phyloP scores from a whole-genome alignment of 2,329 filamentous ascomycete species.

The Fusarium sp. region DNA sequence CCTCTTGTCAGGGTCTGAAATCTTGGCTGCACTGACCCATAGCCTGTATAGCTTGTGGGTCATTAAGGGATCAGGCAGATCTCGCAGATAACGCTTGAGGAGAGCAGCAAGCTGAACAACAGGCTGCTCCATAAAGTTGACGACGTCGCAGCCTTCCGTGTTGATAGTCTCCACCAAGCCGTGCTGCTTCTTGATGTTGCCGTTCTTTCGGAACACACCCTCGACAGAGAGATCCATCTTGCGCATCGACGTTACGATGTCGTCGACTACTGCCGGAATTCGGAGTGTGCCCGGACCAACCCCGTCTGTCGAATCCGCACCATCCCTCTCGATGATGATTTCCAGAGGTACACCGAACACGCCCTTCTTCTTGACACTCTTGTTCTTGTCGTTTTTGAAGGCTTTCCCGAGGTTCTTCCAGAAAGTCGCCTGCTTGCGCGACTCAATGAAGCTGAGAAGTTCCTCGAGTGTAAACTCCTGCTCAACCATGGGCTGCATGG shows the following conservation, averaged over 20 bases:
- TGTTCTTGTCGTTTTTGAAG: constrained; percentile 87
- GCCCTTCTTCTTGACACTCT: constrained; percentile 88
- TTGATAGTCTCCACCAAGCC: constrained; percentile 90
- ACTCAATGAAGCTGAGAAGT: constrained; percentile 91
- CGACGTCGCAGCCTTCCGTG: constrained; percentile 83
- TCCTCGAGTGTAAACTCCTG: constrained; percentile 95
- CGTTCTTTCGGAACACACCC: constrained; percentile 98
- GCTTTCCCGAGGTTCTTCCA: constrained; percentile 99
- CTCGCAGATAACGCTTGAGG: constrained; percentile 93
- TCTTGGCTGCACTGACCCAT: constrained; percentile 91
- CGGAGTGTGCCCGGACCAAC: constrained; percentile 91
- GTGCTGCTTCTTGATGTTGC: constrained; percentile 94
- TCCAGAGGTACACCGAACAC: constrained; percentile 93
- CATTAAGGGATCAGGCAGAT: constrained; percentile 93
- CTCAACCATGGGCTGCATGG: constrained; percentile 93
- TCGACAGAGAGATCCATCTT: constrained; percentile 99
- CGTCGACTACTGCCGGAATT: constrained; percentile 94
- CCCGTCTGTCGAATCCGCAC: constrained; percentile 97
- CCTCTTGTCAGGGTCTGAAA: constrained; percentile 83
- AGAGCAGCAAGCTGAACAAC: constrained; percentile 95
- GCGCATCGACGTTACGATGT: constrained; percentile 92
- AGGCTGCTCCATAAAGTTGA: constrained; percentile 88
- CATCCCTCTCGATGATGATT: constrained; percentile 89
- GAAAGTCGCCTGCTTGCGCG: constrained; percentile 88
- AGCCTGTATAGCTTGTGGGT: constrained; percentile 94